These are phyloP conservation scores for Lachnellula suecica DNA, from an alignment of 2,329 filamentous ascomycete genomes.

Conservation along the genomic window DNA sequence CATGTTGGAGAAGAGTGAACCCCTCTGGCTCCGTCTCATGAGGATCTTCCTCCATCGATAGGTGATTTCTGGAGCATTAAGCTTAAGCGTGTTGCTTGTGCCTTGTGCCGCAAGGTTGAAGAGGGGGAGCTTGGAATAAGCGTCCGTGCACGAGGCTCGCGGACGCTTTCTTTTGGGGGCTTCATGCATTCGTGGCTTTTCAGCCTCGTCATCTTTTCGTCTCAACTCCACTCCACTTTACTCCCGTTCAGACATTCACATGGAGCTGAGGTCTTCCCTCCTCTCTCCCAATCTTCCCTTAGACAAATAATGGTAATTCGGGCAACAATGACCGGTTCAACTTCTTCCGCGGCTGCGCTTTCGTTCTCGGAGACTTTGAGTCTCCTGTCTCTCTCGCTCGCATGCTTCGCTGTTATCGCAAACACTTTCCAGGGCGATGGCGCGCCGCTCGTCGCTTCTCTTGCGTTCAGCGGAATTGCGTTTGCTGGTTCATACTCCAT, in stretches of 20 bases:
- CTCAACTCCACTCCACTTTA: neutral
- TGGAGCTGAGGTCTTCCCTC: slow-evolving; percentile 1
- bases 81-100: neutral
- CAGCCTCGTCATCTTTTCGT: slow-evolving; percentile 1
- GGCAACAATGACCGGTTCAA: slow-evolving; percentile 9
- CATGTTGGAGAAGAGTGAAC: slow-evolving; percentile 62
- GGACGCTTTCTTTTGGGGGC: neutral
- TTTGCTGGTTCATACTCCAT: slow-evolving; percentile 81
- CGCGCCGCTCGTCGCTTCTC: slow-evolving; percentile 82
- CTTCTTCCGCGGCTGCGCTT: slow-evolving; percentile 37
- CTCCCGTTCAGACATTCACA: neutral
- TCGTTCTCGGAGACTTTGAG: slow-evolving; percentile 52
- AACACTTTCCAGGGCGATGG: slow-evolving; percentile 82
- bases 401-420: slow-evolving; percentile 70
- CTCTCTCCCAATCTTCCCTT: neutral
- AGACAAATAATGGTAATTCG: slow-evolving; percentile 6
- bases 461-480: slow-evolving; percentile 82
- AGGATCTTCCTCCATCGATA: slow-evolving; percentile 19
- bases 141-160: slow-evolving; percentile 4
- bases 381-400: slow-evolving; percentile 63
- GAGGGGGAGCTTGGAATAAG: neutral
- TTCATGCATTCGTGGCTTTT: slow-evolving; percentile 13
- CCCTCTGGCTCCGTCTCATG: slow-evolving; percentile 16
- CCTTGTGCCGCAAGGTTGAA: neutral
- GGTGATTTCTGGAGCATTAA: no score